phyloP scores from a whole-genome alignment of 1,139 yeast genomes.

The Candida labiduridarum region DNA sequence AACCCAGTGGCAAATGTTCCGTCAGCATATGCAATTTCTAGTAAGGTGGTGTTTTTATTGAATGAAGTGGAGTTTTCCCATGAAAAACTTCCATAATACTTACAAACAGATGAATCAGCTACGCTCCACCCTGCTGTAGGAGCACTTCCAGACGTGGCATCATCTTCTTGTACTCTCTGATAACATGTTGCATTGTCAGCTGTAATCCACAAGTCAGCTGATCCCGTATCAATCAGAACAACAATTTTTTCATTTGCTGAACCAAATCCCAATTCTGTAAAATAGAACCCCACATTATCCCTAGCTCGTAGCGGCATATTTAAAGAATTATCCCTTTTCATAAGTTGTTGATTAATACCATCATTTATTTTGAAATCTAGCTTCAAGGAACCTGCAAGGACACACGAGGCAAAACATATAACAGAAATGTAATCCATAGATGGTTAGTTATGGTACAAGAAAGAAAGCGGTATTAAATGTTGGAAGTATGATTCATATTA shows the following conservation, averaged over 20 bases:
- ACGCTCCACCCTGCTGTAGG: background rate
- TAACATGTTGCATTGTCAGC: constrained; percentile 10
- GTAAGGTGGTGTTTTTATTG: constrained; percentile 9
- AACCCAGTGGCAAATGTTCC: constrained; percentile 42
- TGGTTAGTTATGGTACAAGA: background rate
- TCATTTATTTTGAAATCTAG: constrained; percentile 1
- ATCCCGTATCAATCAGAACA: constrained; percentile 31
- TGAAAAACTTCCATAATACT: constrained; percentile 6
- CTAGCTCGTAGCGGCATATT: background rate
- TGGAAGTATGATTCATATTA: background rate
- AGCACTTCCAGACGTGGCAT: background rate
- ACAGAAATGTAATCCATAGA: background rate
- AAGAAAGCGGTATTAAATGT: background rate
- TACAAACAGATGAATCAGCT: background rate
- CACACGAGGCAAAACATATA: background rate
- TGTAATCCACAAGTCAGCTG: constrained; percentile 30
- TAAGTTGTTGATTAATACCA: background rate
- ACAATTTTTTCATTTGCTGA: constrained; percentile 20
- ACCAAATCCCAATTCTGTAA: constrained; percentile 20
- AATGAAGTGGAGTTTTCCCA: constrained; percentile 15
- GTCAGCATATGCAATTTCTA: constrained; percentile 15
- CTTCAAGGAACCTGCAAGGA: background rate
- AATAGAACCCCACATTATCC: constrained; percentile 5
- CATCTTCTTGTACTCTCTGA: background rate
- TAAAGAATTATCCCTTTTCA: background rate